Evolutionary conservation across 2,329 filamentous ascomycete genomes (phyloP), one percentile per base, ranked within the genome.

Genomic region (Xylariaceae sp.): DNA sequence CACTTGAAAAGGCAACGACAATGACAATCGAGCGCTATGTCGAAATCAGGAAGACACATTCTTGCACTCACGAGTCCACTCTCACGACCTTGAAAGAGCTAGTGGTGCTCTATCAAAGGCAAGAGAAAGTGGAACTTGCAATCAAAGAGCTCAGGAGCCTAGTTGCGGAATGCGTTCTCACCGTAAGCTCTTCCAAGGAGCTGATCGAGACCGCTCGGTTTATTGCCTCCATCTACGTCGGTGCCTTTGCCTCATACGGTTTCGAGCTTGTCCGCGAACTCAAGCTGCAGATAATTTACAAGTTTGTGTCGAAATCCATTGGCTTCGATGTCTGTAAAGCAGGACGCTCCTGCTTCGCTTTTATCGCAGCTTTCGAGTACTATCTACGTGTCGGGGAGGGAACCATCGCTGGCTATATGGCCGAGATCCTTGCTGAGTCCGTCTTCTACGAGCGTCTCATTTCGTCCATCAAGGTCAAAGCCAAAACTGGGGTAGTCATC

Each of bases 261-360:
- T 46, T 57, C 12, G 48, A 57, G 19, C 43, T 57, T 36, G 33
- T 55, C 14, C 51, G 55, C 6, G 52, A 57, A 13, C 45, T 57
- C 16, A 57, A 57, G 41, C 34, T 41, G 16, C 55, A 57, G 13
- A 46, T 55, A 9, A 57, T 57, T 11, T 57, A 57, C 52, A 55
- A 55, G 46, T 36, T 31, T 5, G 14, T 18, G 13, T 51, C 54
- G 0, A 52, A 57, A 19, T 31, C 34, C 0, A 45, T 41, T 10
- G 22, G 33, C 9, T 57, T 55, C 18, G 42, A 57, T 12, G 52
- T 57, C 31, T 45, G 47, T 3, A 49, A 52, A 38, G 41, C 44
- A 3, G 55, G 55, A 2, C 48, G 55, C 6, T 47, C 45, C 4
- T 50, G 42, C 44, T 57, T 57, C 33, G 55, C 52, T 12, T 57